These are phyloP conservation scores for Kluyveromyces wickerhamii DNA, from an alignment of 805 yeast species.

Conservation along the genomic window DNA sequence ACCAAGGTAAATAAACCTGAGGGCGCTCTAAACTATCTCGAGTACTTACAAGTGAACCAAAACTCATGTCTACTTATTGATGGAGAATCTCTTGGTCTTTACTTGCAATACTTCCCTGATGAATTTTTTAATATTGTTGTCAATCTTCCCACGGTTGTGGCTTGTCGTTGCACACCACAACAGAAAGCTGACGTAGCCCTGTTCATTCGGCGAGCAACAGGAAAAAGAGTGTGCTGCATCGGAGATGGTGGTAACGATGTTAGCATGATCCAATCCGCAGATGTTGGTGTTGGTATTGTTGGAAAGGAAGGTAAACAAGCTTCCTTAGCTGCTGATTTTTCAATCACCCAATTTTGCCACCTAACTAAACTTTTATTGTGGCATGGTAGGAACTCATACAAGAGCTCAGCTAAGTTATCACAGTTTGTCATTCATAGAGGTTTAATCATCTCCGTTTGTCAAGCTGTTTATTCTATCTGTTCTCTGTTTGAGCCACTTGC, in stretches of 20 bases:
- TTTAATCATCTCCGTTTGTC: conserved; percentile 85
- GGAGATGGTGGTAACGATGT: conserved; percentile 99
- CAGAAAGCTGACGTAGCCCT: conserved; percentile 94
- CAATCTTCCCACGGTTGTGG: conserved; percentile 85
- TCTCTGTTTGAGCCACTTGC: conserved; percentile 92
- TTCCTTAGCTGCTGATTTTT: conserved; percentile 92
- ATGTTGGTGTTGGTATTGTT: conserved; percentile 97
- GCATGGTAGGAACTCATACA: conserved; percentile 98
- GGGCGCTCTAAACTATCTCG: conserved; percentile 67
- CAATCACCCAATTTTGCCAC: conserved; percentile 85
- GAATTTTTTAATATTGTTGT: conserved; percentile 78
- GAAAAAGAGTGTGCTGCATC: conserved; percentile 90
- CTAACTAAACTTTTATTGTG: conserved; percentile 79
- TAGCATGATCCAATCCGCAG: conserved; percentile 97
- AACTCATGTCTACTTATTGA: conserved; percentile 72
- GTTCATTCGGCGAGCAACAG: conserved; percentile 68
- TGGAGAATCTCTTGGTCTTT: conserved; percentile 80
- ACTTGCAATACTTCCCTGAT: conserved; percentile 49
- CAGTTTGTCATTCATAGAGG: conserved; percentile 98
- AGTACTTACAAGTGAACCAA: conserved; percentile 53
- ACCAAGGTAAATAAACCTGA: conserved; percentile 54
- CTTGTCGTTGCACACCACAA: conserved; percentile 97
- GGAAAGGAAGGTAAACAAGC: conserved; percentile 99
- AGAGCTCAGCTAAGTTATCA: conserved; percentile 88
- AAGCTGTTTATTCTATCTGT: conserved; percentile 82